Conservation (phyloP, 805 yeast genomes). For the Candida sakaeoensis region DNA sequence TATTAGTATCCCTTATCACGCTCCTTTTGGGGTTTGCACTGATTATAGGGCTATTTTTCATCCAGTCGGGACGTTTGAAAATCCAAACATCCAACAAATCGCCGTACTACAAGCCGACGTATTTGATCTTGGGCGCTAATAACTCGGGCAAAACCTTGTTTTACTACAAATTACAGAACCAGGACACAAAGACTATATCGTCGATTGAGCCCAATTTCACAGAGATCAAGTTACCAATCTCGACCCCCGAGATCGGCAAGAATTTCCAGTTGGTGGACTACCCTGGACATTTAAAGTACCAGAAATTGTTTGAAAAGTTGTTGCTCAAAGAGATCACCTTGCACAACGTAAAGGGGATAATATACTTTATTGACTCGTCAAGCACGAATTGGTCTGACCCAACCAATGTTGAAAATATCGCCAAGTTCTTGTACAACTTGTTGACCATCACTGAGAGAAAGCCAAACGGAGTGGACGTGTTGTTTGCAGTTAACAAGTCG, state of each 20-base stretch:
- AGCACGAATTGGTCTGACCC: constrained; percentile 46
- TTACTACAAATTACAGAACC: constrained; percentile 29
- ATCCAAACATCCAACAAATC: constrained; percentile 10
- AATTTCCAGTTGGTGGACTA: constrained; percentile 60
- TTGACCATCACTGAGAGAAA: constrained; percentile 59
- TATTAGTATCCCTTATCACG: constrained; percentile 23
- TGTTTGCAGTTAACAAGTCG: constrained; percentile 79
- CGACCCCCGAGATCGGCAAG: constrained; percentile 34
- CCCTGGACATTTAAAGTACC: constrained; percentile 85
- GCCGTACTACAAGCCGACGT: constrained; percentile 45
- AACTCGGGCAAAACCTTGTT: constrained; percentile 66
- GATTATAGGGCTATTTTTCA: constrained; percentile 19
- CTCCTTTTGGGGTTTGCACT: constrained; percentile 25
- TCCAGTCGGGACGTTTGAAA: constrained; percentile 19
- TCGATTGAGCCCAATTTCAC: constrained; percentile 36
- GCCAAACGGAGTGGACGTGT: constrained; percentile 67
- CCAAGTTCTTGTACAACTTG: constrained; percentile 56
- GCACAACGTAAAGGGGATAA: constrained; percentile 55
- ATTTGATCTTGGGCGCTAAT: constrained; percentile 62
- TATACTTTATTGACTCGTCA: constrained; percentile 78
- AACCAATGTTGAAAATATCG: constrained; percentile 37
- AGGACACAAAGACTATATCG: constrained; percentile 28
- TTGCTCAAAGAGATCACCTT: constrained; percentile 38
- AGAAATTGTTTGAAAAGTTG: constrained; percentile 50
- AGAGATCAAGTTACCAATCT: constrained; percentile 29